These are phyloP conservation scores for Kondoa malvinella DNA, from an alignment of 768 basidiomycete species.

Conservation along the genomic window DNA sequence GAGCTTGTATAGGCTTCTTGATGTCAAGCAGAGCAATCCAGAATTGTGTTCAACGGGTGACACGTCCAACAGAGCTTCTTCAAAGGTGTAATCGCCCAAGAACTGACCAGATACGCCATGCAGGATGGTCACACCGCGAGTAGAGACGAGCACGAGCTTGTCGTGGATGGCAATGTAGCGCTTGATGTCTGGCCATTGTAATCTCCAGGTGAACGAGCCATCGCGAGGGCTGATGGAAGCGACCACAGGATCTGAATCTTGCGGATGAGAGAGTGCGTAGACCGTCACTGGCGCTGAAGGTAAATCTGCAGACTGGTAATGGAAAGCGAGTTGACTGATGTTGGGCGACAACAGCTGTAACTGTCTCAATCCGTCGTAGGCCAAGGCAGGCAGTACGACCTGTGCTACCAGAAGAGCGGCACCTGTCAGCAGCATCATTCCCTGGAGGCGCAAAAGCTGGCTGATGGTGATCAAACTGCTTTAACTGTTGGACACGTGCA, in stretches of 20 bases:
- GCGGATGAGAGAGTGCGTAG: not conserved
- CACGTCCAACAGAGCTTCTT: not conserved
- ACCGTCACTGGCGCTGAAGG: not conserved
- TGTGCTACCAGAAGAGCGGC: not conserved
- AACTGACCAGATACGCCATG: not conserved
- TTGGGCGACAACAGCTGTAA: not conserved
- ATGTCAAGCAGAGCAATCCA: not conserved
- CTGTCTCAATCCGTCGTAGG: not conserved
- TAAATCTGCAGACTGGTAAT: not conserved
- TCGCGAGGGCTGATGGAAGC: not conserved
- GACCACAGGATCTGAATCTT: not conserved
- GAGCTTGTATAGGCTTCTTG: not conserved
- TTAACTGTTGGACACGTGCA: too few species aligned
- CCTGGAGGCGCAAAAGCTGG: too few species aligned
- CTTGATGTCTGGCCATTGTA: not conserved
- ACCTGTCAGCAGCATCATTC: not conserved
- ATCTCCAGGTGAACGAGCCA: not conserved
- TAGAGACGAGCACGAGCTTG: not conserved
- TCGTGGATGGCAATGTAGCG: not conserved
- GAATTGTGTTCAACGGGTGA: not conserved
- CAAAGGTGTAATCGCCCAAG: not conserved
- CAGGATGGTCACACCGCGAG: not conserved
- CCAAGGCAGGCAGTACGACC: not conserved
- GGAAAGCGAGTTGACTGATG: not conserved
- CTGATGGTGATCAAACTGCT: too few species aligned